Base-by-base conservation (phyloP, 352 stramenopile species). In the Blastocystis sp. region DNA sequence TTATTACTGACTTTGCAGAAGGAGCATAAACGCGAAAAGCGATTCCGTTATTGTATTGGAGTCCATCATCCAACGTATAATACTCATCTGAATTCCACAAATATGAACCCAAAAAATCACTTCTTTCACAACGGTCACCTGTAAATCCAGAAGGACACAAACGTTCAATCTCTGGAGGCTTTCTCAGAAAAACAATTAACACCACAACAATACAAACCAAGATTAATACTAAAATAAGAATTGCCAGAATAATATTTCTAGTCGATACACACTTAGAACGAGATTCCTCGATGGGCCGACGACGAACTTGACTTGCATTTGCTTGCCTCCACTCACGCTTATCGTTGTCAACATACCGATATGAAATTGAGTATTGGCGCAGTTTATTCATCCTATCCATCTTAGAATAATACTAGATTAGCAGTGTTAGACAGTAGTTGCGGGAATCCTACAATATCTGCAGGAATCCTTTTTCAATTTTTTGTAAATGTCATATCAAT, bases 11-110 rank as follows among this genome's bases (percentile, higher is more conserved):
- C 4, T 43, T 45, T 6, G 70, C 43, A 50, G 7, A 34, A 4
- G 70, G 70, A 41, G 70, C 70, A 64, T 80, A 80, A 9, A 80
- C 18, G 23, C 70, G 70, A n/a, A 80, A 80, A 15, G 70, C 70
- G 13, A 80, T 3, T 13, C 70, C 70, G 5, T 59, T 64, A 8
- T 39, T n/a, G 47, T 80, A 56, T 37, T 64, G 45, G 26, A 80
- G 47, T 7, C 70, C 70, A 37, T 80, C 70, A n/a, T 54, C 41
- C 20, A 80, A 37, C 8, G 15, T 66, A n/a, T 80, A 80, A 39
- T 45, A 80, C 5, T 66, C 23, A 61, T 7, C 26, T 8, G 70
- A 29, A 41, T 15, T 45, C 70, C 70, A 80, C 8, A 11, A 8
- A 37, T 64, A 47, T 5, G 70, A 62, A 15, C 70, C 70, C 3